These are phyloP conservation scores for Kondoa subrosea DNA, from an alignment of 768 basidiomycete genomes.

Conservation along the genomic window DNA sequence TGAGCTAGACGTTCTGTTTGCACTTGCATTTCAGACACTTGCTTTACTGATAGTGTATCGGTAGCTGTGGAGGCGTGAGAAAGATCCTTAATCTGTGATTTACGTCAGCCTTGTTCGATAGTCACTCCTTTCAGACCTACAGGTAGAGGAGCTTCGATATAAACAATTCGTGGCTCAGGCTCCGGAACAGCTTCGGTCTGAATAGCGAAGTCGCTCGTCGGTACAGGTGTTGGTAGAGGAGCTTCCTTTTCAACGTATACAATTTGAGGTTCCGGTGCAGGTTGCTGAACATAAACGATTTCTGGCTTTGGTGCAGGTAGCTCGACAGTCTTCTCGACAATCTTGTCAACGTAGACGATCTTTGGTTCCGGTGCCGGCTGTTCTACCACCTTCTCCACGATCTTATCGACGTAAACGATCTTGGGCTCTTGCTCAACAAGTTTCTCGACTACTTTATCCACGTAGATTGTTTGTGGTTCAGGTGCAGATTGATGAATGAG, in stretches of 20 bases:
- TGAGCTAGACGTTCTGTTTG: neutral
- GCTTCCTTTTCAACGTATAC: conserved; percentile 27
- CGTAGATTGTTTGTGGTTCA: conserved; percentile 24
- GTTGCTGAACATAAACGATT: neutral
- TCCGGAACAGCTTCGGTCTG: conserved; percentile 10
- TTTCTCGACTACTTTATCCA: conserved; percentile 25
- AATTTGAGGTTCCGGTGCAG: no score
- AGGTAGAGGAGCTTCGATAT: neutral
- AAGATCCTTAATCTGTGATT: no score
- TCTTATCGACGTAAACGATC: conserved; percentile 3
- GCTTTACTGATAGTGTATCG: neutral
- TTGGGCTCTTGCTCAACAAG: conserved; percentile 5
- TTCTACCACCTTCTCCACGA: conserved; percentile 4
- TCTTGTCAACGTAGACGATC: conserved; percentile 27
- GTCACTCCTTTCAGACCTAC: no score
- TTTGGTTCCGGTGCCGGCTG: neutral
- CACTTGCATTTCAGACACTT: neutral
- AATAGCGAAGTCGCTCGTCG: conserved; percentile 15
- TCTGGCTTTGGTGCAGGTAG: conserved; percentile 14
- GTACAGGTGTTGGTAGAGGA: neutral
- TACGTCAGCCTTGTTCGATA: no score
- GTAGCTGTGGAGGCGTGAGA: neutral
- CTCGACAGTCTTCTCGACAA: conserved; percentile 22
- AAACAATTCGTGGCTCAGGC: neutral
- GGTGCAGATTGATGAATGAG: conserved; percentile 5